Conservation (phyloP, 495 filamentous ascomycete species). For the Astrocystis sublimbata region DNA sequence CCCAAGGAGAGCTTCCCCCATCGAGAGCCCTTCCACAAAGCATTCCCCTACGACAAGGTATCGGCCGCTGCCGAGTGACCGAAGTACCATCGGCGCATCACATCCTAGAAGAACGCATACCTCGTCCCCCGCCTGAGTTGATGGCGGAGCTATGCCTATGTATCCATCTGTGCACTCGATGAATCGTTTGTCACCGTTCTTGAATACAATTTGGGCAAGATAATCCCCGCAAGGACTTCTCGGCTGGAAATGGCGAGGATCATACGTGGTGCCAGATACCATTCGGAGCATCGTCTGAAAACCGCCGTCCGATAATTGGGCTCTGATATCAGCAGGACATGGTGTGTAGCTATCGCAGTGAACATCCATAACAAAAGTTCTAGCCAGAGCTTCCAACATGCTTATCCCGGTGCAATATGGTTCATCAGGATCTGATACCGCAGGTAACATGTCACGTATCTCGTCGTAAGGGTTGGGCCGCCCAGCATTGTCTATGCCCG, state of each 20-base stretch:
- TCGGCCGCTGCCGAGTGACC: neutral
- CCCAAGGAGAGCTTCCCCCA: neutral
- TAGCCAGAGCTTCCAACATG: neutral
- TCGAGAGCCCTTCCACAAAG: constrained; percentile 15
- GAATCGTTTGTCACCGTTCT: neutral
- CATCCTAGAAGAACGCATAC: neutral
- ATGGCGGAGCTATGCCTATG: neutral
- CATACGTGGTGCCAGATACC: neutral
- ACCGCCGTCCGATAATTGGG: neutral
- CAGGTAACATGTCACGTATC: neutral
- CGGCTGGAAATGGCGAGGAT: neutral
- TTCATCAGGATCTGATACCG: neutral
- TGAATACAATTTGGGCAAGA: neutral
- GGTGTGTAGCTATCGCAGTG: neutral
- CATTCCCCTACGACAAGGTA: neutral
- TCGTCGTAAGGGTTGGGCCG: neutral
- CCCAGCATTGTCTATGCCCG: neutral
- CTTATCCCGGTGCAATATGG: neutral
- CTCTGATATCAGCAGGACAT: neutral
- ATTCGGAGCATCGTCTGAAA: neutral
- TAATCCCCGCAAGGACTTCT: neutral
- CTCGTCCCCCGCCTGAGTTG: neutral
- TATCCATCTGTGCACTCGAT: neutral
- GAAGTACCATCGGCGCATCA: neutral
- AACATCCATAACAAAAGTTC: neutral